phyloP scores from a whole-genome alignment of 1,139 yeast species.

The Lodderomyces metapsilosis region DNA sequence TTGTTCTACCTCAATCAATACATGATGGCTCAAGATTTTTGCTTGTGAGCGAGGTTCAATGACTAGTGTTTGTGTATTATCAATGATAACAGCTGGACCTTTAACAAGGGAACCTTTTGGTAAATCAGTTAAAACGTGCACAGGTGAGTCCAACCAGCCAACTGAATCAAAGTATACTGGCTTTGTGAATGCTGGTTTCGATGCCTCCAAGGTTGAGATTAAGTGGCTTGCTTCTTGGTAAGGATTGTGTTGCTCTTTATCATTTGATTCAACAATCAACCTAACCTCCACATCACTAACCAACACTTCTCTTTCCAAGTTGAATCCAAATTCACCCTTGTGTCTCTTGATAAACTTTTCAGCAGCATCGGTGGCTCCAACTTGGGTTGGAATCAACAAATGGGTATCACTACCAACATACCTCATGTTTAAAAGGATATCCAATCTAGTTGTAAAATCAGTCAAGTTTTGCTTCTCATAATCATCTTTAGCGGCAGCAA shows the following conservation, averaged over 20 bases:
- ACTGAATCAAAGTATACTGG: conserved; percentile 31
- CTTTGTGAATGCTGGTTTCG: conserved; percentile 9
- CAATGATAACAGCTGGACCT: conserved; percentile 87
- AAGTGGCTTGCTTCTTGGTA: conserved; percentile 27
- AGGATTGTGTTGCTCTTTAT: conserved; percentile 32
- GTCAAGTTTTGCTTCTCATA: conserved; percentile 31
- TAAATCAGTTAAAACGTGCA: conserved; percentile 52
- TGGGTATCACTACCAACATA: conserved; percentile 88
- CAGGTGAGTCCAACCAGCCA: conserved; percentile 52
- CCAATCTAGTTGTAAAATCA: conserved; percentile 35
- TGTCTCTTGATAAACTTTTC: conserved; percentile 32
- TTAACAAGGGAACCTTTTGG: conserved; percentile 49
- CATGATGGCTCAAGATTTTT: conserved; percentile 50
- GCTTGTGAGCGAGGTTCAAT: conserved; percentile 75
- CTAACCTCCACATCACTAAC: conserved; percentile 80
- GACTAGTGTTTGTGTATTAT: conserved; percentile 82
- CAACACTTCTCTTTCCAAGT: conserved; percentile 49
- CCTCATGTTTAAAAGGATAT: conserved; percentile 71
- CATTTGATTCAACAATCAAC: conserved; percentile 31
- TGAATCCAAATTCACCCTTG: conserved; percentile 40
- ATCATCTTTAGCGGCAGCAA: conserved; percentile 29
- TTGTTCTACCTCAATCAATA: conserved; percentile 40
- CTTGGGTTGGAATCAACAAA: conserved; percentile 52
- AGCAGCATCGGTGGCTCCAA: conserved; percentile 24
- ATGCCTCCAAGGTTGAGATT: conserved; percentile 4